phyloP scores from a whole-genome alignment of 2,329 filamentous ascomycete genomes.

The Lecanoromycetidae sp. region DNA sequence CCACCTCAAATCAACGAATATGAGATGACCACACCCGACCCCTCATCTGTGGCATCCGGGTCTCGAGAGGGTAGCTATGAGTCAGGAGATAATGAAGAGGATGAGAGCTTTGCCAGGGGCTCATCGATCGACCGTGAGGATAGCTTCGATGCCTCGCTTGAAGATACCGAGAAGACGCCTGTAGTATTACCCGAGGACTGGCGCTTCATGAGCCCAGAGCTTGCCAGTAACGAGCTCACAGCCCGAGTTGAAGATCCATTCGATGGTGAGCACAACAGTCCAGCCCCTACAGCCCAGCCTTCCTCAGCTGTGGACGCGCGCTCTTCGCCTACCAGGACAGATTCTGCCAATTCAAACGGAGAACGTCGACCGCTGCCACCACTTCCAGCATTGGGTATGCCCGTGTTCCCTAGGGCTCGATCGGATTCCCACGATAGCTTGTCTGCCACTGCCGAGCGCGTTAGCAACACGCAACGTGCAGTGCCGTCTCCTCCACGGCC shows the following conservation, averaged over 20 bases:
- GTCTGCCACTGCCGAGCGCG: constrained; percentile 59
- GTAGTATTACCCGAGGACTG: constrained; percentile 97
- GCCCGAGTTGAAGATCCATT: constrained; percentile 55
- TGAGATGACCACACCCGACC: constrained; percentile 91
- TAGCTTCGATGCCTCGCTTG: constrained; percentile 89
- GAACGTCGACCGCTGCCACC: constrained; percentile 79
- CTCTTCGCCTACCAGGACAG: constrained; percentile 50
- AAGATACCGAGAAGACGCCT: constrained; percentile 93
- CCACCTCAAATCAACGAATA: constrained; percentile 95
- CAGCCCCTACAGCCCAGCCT: constrained; percentile 46
- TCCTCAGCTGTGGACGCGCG: constrained; percentile 38
- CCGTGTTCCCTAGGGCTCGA: constrained; percentile 32
- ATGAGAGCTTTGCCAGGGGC: constrained; percentile 50
- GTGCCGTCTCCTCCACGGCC: constrained; percentile 61
- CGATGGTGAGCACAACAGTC: constrained; percentile 50
- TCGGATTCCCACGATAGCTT: constrained; percentile 49
- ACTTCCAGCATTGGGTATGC: constrained; percentile 46
- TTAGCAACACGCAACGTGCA: constrained; percentile 52
- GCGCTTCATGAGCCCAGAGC: constrained; percentile 63
- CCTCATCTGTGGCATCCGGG: constrained; percentile 80
- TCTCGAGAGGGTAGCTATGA: constrained; percentile 92
- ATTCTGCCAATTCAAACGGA: constrained; percentile 64
- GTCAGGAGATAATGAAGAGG: constrained; percentile 59
- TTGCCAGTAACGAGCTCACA: constrained; percentile 42
- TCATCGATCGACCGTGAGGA: constrained; percentile 59